A percentile compares a stretch with the other conserved stretches of the same genome.
Conservation (phyloP, 441 rosid genomes). For the Macaranga tanarius region DNA sequence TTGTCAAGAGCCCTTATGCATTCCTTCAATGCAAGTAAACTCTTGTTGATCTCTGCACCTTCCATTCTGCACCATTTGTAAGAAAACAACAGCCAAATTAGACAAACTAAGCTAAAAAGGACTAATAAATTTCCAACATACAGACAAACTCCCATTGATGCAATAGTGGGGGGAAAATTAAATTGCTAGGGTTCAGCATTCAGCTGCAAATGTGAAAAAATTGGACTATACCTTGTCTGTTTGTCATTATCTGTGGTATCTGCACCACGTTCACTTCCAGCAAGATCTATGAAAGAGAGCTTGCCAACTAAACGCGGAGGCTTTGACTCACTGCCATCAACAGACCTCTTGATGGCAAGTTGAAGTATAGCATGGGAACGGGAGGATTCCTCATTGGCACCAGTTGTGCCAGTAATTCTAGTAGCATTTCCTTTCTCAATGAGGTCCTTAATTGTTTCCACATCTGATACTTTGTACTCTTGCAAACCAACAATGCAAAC, state of each 20-base stretch:
- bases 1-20: conserved; percentile 99
- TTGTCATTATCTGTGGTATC: conserved; percentile 98
- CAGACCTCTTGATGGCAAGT: conserved; percentile 85
- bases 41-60: conserved; percentile 99
- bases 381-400: conserved; percentile 99
- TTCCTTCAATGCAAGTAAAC: conserved; percentile 95
- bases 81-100: conserved; percentile 19
- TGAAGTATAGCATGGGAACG: conserved; percentile 99
- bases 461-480: conserved; percentile 91
- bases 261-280: conserved; percentile 99
- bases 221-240: conserved; percentile 70
- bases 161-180: not conserved
- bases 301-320: conserved; percentile 90
- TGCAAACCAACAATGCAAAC: conserved; percentile 98
- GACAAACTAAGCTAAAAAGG: conserved; percentile 3
- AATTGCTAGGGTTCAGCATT: not conserved
- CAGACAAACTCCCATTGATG: not conserved
- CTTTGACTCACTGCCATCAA: conserved; percentile 73
- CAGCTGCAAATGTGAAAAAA: not conserved
- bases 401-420: conserved; percentile 94
- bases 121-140: not conserved
- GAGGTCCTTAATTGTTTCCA: conserved; percentile 82
- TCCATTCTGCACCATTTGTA: conserved; percentile 68
- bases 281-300: conserved; percentile 97
- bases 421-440: conserved; percentile 90